Base-by-base conservation (phyloP, 2,329 filamentous ascomycete species). In the Pseudodiploospora longispora region DNA sequence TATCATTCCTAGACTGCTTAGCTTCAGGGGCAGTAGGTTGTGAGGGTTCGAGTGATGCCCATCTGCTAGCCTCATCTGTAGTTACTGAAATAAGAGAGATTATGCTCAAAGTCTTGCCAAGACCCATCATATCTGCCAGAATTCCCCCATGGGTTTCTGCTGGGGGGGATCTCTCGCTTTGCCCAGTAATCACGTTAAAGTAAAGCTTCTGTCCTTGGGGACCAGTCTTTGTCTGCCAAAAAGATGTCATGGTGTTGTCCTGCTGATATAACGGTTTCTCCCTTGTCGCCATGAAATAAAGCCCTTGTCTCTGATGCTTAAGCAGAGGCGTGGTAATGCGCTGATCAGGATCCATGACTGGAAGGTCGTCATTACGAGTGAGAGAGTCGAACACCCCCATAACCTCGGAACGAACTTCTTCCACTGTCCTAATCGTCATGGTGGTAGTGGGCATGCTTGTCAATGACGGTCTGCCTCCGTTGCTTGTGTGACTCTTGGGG, bases 361-460 rank as follows among this genome's bases (percentile, higher is more conserved):
- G 85, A 6, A 97, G 68, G 47, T 87, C 80, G 44, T 94, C 85
- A 7, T 76, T 81, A 54, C 82, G 82, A 28, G 82, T 78, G 34
- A 96, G 77, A 6, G 83, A 84, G 65, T 96, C 89, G 56, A 98
- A 95, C 59, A 97, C 87, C 36, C 80, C 82, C 61, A 87, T 78
- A 27, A 95, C 85, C 46, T 95, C 89, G 50, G 80, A 82, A 7
- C 85, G 83, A 47, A 95, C 84, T 63, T 97, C 89, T 55, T 97
- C 91, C 1, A 83, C 81, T 1, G 87, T 91, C 30, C 87, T 78
- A 39, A 60, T 64, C 33, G 65, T 61, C 3, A 65, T 49, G 5
- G 63, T 55, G 32, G 52, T 56, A n/a, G 52, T 47, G 46, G 56
- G 47, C 40, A 52, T 55, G 10, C 49, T 49, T 50, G 51, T 61